Evolutionary conservation across 2,329 filamentous ascomycete species (phyloP), one percentile per base, ranked within the genome.

Genomic region (Chaetomium sp.): DNA sequence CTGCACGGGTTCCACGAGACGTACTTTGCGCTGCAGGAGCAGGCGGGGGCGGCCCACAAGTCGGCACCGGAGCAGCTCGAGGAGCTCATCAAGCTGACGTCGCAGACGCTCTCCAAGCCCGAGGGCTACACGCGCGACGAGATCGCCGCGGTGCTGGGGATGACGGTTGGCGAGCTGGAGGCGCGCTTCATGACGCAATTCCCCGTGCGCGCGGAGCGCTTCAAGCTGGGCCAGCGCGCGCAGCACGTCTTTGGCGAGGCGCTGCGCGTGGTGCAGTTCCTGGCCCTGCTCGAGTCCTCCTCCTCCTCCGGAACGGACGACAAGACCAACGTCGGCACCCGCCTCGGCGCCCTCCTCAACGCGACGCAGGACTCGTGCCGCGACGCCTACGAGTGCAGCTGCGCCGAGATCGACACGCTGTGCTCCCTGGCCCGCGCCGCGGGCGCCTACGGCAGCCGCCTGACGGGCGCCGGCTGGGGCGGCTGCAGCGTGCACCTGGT

Each of bases 401-500:
- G 92, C 72, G 88, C 91, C 0, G 93, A 98, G 77, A 85, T 98
- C n/a, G 94, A 99, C 75, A 84, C 91, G 67, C 85, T 99, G 45
- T 98, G 94, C 77, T 77, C 82, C 47, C 89, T 98, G 70, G 93
- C 93, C 0, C 83, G 88, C 31, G 82, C 81, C 19, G 91, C 91
- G 0, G 95, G 95, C 2, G 87, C 91, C 21, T 93, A 92, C 75
- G 95, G 94, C 31, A 93, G 90, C 71, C 83, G 94, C 29, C 79
- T 97, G 71, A 98, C 94, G 0, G 95, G 95, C 47, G 95, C 95
- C 0, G 95, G 95, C 3, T 99, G 95, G 95, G 95, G 95, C 67
- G 95, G 95, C 2, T 98, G 95, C 79, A 95, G 87, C 66, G 94
- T 99, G 64, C 95, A 99, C 79, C 84, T 99, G 64, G 90, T 98